Evolutionary conservation across 2,329 filamentous ascomycete genomes (phyloP).

Genomic region (Aphanoascus verrucosus): DNA sequence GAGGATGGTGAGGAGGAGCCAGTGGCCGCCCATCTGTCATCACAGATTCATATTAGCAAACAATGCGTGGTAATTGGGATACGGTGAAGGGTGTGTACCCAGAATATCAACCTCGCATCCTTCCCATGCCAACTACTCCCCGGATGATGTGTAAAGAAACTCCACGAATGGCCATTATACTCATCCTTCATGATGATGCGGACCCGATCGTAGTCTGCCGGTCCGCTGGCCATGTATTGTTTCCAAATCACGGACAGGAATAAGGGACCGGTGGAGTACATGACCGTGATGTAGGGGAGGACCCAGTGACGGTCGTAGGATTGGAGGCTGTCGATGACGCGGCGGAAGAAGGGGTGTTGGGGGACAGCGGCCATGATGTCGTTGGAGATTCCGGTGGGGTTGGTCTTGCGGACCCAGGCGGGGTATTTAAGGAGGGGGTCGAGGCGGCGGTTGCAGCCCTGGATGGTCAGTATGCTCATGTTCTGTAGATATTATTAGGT

Average conservation of each 20-base stretch:
- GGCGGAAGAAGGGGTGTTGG: conserved; percentile 62
- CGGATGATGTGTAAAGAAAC: conserved; percentile 58
- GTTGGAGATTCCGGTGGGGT: conserved; percentile 69
- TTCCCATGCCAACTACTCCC: conserved; percentile 57
- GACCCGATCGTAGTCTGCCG: conserved; percentile 43
- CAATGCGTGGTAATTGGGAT: neutral
- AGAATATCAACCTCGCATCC: conserved; percentile 55
- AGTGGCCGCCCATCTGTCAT: conserved; percentile 44
- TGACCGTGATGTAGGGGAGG: conserved; percentile 64
- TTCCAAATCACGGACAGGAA: conserved; percentile 68
- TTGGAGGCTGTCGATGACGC: conserved; percentile 56
- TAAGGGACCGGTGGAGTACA: conserved; percentile 66
- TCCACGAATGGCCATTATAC: conserved; percentile 58
- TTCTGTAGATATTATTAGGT: neutral
- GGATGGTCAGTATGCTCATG: conserved; percentile 6
- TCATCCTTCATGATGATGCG: conserved; percentile 59
- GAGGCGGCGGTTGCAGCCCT: conserved; percentile 58
- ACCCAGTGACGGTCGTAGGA: conserved; percentile 59
- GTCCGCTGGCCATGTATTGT: conserved; percentile 50
- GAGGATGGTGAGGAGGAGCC: conserved; percentile 44
- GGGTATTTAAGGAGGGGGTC: conserved; percentile 59
- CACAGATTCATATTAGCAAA: neutral
- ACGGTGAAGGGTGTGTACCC: conserved; percentile 40
- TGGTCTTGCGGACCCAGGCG: conserved; percentile 59
- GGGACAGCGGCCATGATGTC: conserved; percentile 66